Conservation (phyloP, 2,329 filamentous ascomycete species). For the Ceratocystis lukuohia region DNA sequence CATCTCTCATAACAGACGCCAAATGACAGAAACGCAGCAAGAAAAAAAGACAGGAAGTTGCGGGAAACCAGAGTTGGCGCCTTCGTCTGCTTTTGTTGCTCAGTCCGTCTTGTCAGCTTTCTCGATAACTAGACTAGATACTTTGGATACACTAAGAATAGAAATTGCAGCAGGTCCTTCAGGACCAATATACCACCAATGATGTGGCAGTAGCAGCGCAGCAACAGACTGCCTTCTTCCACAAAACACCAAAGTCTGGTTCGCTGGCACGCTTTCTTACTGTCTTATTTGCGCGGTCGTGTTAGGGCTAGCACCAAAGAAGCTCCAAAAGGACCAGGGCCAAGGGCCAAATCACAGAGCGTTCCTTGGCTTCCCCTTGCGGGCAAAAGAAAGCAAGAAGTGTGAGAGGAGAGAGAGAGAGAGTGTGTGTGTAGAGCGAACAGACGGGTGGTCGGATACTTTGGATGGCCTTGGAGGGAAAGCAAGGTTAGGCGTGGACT, state of each 20-base stretch:
- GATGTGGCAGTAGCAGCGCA: not conserved
- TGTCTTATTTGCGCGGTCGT: not conserved
- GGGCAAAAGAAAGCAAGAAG: not conserved
- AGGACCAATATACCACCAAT: not conserved
- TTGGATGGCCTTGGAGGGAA: not conserved
- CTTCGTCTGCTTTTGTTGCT: not conserved
- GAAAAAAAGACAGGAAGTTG: not conserved
- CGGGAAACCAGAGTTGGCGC: not conserved
- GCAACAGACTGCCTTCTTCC: not conserved
- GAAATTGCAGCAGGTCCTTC: slow-evolving; percentile 3
- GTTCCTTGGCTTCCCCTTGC: not conserved
- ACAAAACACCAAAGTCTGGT: not conserved
- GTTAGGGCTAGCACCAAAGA: not conserved
- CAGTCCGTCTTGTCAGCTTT: not conserved
- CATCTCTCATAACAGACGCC: not conserved
- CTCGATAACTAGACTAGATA: not conserved
- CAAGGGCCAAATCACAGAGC: not conserved
- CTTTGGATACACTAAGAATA: slow-evolving; percentile 3
- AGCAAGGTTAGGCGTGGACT: not conserved
- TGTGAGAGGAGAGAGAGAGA: not conserved
- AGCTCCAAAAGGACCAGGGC: not conserved
- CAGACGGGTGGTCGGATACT: not conserved
- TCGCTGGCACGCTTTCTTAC: not conserved
- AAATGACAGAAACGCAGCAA: not conserved
- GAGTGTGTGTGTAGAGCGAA: not conserved